Percentiles rank a stretch among this genome's conserved stretches.
phyloP scores from a whole-genome alignment of 192 early-diverging fungal species.

The Umbelopsis vinacea region DNA sequence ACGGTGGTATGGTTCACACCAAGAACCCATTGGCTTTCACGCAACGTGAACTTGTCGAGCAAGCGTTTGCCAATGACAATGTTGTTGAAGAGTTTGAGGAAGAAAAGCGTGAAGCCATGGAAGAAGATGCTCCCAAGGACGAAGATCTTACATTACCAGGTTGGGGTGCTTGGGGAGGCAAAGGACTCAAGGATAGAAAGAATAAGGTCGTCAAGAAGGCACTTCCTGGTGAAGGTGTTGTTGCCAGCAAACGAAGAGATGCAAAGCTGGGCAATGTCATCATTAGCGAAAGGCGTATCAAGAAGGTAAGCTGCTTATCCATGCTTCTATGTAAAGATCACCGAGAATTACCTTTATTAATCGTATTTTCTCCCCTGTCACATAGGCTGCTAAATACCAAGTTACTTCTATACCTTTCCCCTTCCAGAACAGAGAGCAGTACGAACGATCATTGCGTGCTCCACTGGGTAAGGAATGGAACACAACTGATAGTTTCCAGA shows the following conservation, averaged over 20 bases:
- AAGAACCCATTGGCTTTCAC: conserved; percentile 61
- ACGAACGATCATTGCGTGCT: conserved; percentile 80
- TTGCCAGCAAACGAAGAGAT: conserved; percentile 69
- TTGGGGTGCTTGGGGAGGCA: conserved; percentile 90
- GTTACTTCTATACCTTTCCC: conserved; percentile 79
- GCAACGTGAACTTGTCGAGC: conserved; percentile 84
- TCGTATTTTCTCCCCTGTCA: not conserved
- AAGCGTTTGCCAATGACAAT: conserved; percentile 95
- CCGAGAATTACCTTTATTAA: not conserved
- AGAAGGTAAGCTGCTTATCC: conserved; percentile 70
- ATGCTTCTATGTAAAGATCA: not conserved
- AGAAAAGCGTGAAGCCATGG: conserved; percentile 75
- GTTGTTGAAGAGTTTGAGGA: conserved; percentile 89
- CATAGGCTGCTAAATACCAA: conserved; percentile 72
- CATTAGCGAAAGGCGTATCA: conserved; percentile 86
- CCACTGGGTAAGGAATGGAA: conserved; percentile 99
- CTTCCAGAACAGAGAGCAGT: conserved; percentile 84
- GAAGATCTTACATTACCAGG: conserved; percentile 89
- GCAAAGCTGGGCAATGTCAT: conserved; percentile 84
- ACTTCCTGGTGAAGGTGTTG: conserved; percentile 61
- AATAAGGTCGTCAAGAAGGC: conserved; percentile 51
- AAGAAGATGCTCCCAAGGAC: conserved; percentile 78
- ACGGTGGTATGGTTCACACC: conserved; percentile 60
- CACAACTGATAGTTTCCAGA: conserved; percentile 70
- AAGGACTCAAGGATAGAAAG: conserved; percentile 50